phyloP scores from a whole-genome alignment of 202 grass and related monocot genomes.

The Bolboschoenoplectus hybrid region DNA sequence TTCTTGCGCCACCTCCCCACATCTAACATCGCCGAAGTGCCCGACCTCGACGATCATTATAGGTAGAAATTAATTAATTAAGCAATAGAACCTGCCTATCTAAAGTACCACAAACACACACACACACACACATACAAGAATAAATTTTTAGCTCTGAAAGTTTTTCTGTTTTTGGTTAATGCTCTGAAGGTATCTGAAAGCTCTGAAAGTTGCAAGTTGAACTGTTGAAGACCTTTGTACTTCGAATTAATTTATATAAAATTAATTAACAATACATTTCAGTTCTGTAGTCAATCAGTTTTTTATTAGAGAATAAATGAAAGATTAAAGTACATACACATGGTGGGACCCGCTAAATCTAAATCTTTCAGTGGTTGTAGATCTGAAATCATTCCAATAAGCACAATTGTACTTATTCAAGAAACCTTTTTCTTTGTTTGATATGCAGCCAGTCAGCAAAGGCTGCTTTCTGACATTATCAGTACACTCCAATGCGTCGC shows the following conservation, averaged over 20 bases:
- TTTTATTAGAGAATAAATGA: conserved; percentile 5
- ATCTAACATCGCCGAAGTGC: conserved; percentile 62
- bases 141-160: neutral
- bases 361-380: neutral
- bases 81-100: neutral
- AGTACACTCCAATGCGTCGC: neutral
- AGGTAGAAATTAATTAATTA: conserved; percentile 31
- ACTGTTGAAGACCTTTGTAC: neutral
- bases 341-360: conserved; percentile 6
- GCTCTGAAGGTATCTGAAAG: neutral
- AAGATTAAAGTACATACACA: conserved; percentile 4
- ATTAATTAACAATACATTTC: neutral
- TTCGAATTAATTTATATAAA: neutral
- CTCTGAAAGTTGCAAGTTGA: neutral
- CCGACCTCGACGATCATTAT: conserved; percentile 69
- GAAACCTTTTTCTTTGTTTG: neutral
- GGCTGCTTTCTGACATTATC: neutral
- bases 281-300: neutral
- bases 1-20: conserved; percentile 83
- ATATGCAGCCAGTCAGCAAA: conserved; percentile 15
- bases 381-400: conserved; percentile 10
- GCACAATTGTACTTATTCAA: conserved; percentile 3
- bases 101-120: neutral
- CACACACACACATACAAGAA: neutral
- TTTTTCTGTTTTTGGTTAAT: no score